These are phyloP conservation scores for Neocucurbitaria cava DNA, from an alignment of 2,329 filamentous ascomycete species.

Conservation along the genomic window DNA sequence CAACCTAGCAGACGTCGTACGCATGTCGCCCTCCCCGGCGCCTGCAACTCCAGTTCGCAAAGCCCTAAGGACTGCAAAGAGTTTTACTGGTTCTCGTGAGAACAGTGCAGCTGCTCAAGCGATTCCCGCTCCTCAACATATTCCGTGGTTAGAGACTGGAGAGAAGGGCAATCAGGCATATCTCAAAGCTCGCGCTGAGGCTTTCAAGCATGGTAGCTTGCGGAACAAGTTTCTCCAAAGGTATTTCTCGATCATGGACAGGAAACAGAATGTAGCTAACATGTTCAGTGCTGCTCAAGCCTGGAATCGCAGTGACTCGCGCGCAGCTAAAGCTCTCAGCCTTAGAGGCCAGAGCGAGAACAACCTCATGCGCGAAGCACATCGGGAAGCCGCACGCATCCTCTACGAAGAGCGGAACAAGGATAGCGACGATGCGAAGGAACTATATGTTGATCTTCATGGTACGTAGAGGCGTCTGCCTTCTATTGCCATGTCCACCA, in stretches of 20 bases:
- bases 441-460: conserved; percentile 94
- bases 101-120: conserved; percentile 82
- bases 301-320: conserved; percentile 97
- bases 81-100: conserved; percentile 71
- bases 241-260: conserved; percentile 55
- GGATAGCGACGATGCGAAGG: conserved; percentile 63
- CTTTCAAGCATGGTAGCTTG: conserved; percentile 95
- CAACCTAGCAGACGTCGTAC: conserved; percentile 91
- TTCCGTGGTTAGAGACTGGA: conserved; percentile 96
- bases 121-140: conserved; percentile 86
- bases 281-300: conserved; percentile 85
- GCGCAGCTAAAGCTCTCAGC: conserved; percentile 92
- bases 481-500: background rate
- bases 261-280: background rate
- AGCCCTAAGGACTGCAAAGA: conserved; percentile 69
- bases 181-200: conserved; percentile 91
- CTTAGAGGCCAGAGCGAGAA: conserved; percentile 96
- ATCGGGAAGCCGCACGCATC: conserved; percentile 89
- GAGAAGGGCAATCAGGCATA: conserved; percentile 91
- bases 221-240: conserved; percentile 97
- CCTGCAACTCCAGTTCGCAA: conserved; percentile 64
- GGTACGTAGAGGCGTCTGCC: conserved; percentile 50
- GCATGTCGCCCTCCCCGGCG: conserved; percentile 88
- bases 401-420: conserved; percentile 95
- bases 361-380: conserved; percentile 94